phyloP scores from a whole-genome alignment of 176 grass and related monocot genomes.

The Lolium multiflorum region DNA sequence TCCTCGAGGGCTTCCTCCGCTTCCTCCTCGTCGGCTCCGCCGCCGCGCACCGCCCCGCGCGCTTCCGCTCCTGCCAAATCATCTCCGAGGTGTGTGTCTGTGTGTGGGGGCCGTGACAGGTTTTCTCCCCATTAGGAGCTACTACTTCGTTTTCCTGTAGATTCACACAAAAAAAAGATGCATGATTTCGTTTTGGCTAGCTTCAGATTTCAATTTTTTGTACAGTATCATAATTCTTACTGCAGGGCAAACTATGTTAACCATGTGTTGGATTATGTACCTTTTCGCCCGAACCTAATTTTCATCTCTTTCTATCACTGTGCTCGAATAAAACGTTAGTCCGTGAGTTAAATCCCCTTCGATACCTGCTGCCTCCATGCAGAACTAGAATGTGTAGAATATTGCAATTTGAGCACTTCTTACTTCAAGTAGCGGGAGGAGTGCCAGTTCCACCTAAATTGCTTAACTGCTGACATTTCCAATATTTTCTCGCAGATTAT shows the following conservation, averaged over 20 bases:
- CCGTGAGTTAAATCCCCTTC: neutral
- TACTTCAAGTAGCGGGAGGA: neutral
- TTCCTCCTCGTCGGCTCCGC: constrained; percentile 65
- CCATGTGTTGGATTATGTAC: neutral
- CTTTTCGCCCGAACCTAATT: neutral
- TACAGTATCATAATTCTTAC: neutral
- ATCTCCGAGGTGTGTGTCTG: constrained; percentile 66
- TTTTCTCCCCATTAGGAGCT: neutral
- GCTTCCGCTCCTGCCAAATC: constrained; percentile 77
- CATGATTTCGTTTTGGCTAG: neutral
- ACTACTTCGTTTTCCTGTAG: neutral
- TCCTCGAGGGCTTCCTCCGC: constrained; percentile 80
- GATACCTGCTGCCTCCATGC: neutral
- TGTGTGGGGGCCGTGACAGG: neutral
- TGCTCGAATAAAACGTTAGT: neutral
- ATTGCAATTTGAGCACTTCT: neutral
- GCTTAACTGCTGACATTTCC: constrained; percentile 13
- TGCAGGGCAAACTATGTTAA: neutral
- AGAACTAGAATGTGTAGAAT: neutral
- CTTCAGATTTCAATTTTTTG: neutral
- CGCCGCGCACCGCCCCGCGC: constrained; percentile 60
- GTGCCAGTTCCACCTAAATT: neutral
- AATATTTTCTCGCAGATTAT: constrained; percentile 64
- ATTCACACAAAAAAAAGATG: neutral
- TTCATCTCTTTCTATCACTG: neutral